Evolutionary conservation across 2,329 filamentous ascomycete species (phyloP).

Genomic region (Elsinoe ampelina): DNA sequence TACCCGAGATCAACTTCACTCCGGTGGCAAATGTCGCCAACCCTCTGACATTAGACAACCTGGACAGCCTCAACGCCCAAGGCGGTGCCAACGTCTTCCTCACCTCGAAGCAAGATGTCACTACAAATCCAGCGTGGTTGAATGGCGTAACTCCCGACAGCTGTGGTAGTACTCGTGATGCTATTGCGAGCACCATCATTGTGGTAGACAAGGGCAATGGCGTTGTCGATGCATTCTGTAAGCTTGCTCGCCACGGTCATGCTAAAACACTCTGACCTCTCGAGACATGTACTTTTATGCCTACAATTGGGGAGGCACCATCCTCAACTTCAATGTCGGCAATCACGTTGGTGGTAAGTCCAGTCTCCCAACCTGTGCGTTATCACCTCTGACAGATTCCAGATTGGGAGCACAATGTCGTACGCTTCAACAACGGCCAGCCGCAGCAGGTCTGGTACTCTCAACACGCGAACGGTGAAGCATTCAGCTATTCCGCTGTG

Average conservation of each 20-base stretch:
- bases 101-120: conserved; percentile 34
- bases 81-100: conserved; percentile 32
- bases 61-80: conserved; percentile 33
- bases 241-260: conserved; percentile 21
- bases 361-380: conserved; percentile 1
- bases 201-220: conserved; percentile 47
- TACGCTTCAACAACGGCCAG: conserved; percentile 50
- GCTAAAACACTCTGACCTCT: background rate
- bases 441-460: conserved; percentile 53
- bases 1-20: conserved; percentile 27
- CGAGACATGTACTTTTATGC: conserved; percentile 45
- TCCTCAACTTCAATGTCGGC: conserved; percentile 25
- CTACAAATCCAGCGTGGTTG: conserved; percentile 33
- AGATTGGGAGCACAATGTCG: conserved; percentile 55
- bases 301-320: conserved; percentile 44
- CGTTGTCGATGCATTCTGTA: conserved; percentile 52
- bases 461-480: conserved; percentile 54
- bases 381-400: background rate
- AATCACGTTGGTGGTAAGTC: conserved; percentile 52
- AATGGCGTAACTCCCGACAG: conserved; percentile 45
- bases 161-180: conserved; percentile 42
- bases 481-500: conserved; percentile 49
- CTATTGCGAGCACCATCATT: conserved; percentile 45
- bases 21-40: conserved; percentile 26
- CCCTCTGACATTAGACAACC: conserved; percentile 34